phyloP scores from a whole-genome alignment of 495 filamentous ascomycete species.

The Penicillium desertorum region DNA sequence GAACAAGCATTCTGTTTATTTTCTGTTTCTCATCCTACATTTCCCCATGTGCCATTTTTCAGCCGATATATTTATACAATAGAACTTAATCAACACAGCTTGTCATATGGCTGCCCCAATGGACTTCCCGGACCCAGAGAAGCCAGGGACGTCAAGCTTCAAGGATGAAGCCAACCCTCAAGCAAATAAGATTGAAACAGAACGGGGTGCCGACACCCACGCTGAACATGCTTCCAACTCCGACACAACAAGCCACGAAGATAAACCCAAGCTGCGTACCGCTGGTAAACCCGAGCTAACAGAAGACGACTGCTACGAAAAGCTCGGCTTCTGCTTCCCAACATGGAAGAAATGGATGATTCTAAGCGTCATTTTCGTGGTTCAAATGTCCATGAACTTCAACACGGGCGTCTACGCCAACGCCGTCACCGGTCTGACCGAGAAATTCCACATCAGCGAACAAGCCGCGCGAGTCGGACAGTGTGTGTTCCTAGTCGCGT shows the following conservation, averaged over 20 bases:
- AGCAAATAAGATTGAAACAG: constrained; percentile 8
- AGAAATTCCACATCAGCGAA: constrained; percentile 61
- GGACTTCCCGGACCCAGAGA: neutral
- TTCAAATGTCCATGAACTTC: constrained; percentile 86
- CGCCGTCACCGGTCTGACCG: constrained; percentile 57
- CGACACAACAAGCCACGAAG: constrained; percentile 11
- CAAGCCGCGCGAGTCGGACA: constrained; percentile 67
- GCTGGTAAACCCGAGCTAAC: constrained; percentile 56
- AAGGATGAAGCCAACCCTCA: neutral
- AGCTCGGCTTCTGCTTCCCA: constrained; percentile 64
- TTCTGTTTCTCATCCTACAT: neutral
- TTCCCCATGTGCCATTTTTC: neutral
- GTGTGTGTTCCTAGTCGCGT: constrained; percentile 68
- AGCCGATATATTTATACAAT: neutral
- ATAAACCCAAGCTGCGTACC: constrained; percentile 16
- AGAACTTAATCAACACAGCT: neutral
- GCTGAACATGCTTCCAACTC: constrained; percentile 25
- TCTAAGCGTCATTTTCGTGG: constrained; percentile 68
- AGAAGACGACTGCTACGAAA: constrained; percentile 61
- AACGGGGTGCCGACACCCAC: constrained; percentile 18
- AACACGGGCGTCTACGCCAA: constrained; percentile 74
- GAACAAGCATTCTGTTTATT: neutral
- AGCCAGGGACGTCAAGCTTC: neutral
- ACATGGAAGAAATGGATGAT: constrained; percentile 75
- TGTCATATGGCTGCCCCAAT: neutral